phyloP scores from a whole-genome alignment of 2,329 filamentous ascomycete genomes.

The Neopestalotiopsis sp. region DNA sequence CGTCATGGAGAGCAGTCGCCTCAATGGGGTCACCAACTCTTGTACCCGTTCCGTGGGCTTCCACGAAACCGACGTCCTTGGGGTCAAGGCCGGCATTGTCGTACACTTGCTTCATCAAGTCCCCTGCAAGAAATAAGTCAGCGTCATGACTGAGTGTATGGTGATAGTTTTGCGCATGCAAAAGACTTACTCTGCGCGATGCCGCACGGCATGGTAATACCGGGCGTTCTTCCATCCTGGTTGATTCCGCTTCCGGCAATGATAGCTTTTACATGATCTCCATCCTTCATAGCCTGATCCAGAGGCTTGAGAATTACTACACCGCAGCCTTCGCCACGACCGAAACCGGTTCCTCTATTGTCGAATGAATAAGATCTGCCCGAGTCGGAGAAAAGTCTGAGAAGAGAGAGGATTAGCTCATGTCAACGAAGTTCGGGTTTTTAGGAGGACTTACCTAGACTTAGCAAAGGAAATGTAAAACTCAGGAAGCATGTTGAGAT shows the following conservation, averaged over 20 bases:
- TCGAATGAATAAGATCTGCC: conserved; percentile 60
- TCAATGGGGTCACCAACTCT: conserved; percentile 62
- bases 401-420: conserved; percentile 22
- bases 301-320: conserved; percentile 63
- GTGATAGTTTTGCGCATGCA: not conserved
- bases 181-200: conserved; percentile 49
- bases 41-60: conserved; percentile 64
- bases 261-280: conserved; percentile 58
- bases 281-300: conserved; percentile 58
- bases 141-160: not conserved
- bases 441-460: conserved; percentile 41
- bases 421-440: conserved; percentile 22
- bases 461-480: conserved; percentile 53
- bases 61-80: conserved; percentile 48
- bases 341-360: conserved; percentile 60
- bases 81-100: conserved; percentile 43
- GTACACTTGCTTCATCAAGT: conserved; percentile 51
- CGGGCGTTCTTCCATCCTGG: conserved; percentile 61
- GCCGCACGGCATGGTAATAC: conserved; percentile 61
- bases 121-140: conserved; percentile 32
- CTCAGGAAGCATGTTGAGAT: conserved; percentile 54
- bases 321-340: conserved; percentile 64
- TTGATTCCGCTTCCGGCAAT: conserved; percentile 58
- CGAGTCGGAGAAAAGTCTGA: conserved; percentile 54
- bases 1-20: conserved; percentile 50